Percentiles rank a stretch among this genome's conserved stretches.
Evolutionary conservation across 495 filamentous ascomycete species (phyloP).

Genomic region (Daldinia grandis): DNA sequence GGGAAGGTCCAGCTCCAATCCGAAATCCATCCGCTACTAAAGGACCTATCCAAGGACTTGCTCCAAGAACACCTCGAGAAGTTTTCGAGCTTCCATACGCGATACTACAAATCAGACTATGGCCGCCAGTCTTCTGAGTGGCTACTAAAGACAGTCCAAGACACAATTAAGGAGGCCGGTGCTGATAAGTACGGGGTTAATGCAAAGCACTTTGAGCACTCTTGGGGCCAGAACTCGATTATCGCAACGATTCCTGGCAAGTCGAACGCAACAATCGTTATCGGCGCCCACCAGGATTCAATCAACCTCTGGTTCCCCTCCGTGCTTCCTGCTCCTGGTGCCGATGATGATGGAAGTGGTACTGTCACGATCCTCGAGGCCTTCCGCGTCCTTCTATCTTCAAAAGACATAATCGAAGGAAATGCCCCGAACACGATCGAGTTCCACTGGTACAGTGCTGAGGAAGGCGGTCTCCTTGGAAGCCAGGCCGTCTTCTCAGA

Average conservation of each 20-base stretch:
- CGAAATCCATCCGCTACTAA: conserved; percentile 71
- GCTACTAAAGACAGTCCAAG: conserved; percentile 79
- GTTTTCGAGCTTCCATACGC: conserved; percentile 84
- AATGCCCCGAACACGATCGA: conserved; percentile 84
- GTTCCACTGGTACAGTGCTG: conserved; percentile 98
- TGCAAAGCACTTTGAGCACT: conserved; percentile 78
- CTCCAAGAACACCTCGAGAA: conserved; percentile 80
- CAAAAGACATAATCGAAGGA: conserved; percentile 59
- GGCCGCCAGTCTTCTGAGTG: conserved; percentile 90
- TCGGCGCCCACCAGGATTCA: conserved; percentile 73
- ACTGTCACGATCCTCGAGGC: conserved; percentile 70
- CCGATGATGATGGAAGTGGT: conserved; percentile 68
- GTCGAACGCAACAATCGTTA: conserved; percentile 79
- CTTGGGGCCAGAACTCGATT: conserved; percentile 89
- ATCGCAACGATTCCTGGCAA: conserved; percentile 93
- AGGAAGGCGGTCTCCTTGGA: conserved; percentile 93
- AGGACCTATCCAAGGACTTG: conserved; percentile 74
- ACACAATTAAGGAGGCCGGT: conserved; percentile 72
- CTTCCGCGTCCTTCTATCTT: conserved; percentile 65
- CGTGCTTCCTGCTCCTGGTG: conserved; percentile 72
- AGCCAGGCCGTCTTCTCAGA: conserved; percentile 85
- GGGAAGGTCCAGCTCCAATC: conserved; percentile 69
- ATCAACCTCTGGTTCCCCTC: conserved; percentile 92
- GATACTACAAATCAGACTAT: conserved; percentile 87
- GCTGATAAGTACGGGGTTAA: conserved; percentile 72